A percentile compares a stretch with the other conserved stretches of the same genome.
Conservation (phyloP, 768 basidiomycete genomes). For the Suillus ampliporus region DNA sequence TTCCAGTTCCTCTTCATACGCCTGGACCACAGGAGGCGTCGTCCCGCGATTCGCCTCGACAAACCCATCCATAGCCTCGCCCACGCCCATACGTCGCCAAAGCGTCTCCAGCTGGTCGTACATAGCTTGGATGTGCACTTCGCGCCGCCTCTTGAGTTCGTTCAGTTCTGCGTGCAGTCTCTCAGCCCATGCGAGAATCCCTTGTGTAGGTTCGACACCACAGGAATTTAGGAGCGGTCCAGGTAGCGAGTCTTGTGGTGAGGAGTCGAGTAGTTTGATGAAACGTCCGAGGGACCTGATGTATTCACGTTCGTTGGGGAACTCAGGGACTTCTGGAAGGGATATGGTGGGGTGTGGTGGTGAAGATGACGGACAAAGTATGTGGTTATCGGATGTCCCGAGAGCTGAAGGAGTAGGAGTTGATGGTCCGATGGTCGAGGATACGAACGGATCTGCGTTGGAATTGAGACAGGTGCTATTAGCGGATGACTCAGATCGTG, state of each 20-base stretch:
- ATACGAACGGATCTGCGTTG: constrained; percentile 33
- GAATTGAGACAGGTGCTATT: constrained; percentile 23
- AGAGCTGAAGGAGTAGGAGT: constrained; percentile 59
- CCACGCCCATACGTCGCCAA: constrained; percentile 86
- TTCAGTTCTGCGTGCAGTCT: constrained; percentile 63
- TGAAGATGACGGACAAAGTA: constrained; percentile 43
- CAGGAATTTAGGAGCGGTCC: constrained; percentile 33
- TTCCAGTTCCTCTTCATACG: constrained; percentile 90
- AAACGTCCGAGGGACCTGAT: constrained; percentile 67
- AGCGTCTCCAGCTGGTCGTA: constrained; percentile 93
- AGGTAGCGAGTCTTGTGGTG: constrained; percentile 28
- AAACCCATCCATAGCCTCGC: constrained; percentile 91
- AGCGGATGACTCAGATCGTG: constrained; percentile 54
- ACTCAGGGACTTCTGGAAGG: constrained; percentile 15
- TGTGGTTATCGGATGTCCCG: constrained; percentile 34
- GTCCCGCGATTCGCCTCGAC: constrained; percentile 84
- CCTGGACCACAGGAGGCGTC: constrained; percentile 73
- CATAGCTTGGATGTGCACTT: constrained; percentile 87
- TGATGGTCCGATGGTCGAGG: constrained; percentile 18
- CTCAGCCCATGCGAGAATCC: constrained; percentile 76
- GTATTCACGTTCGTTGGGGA: constrained; percentile 50
- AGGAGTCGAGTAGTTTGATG: constrained; percentile 59
- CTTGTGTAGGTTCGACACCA: constrained; percentile 77
- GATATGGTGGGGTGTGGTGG: constrained; percentile 13
- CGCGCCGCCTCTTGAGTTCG: constrained; percentile 74